Evolutionary conservation across 1,284 basidiomycete genomes (phyloP).

Genomic region (Puccinia horiana): DNA sequence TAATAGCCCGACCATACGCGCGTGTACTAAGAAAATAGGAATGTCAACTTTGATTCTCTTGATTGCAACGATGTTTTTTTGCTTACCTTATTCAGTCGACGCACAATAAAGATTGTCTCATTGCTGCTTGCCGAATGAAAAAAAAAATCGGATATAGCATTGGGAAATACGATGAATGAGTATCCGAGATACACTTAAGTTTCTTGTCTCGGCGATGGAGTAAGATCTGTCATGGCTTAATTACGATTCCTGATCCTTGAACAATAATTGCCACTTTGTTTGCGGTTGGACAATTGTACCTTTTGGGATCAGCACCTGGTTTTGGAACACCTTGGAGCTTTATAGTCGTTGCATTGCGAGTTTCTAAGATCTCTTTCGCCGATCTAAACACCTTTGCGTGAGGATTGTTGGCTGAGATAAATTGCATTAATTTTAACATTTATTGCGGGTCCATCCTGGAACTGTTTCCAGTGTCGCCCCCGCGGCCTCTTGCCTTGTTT

Average conservation of each 20-base stretch:
- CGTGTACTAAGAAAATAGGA: neutral
- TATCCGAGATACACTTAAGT: neutral
- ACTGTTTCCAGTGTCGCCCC: too few relatives aligned
- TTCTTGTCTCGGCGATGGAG: neutral
- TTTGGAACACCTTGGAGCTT: neutral
- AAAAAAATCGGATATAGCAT: slow-evolving; percentile 8
- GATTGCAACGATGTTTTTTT: neutral
- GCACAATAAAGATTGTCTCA: neutral
- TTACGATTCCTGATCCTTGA: neutral
- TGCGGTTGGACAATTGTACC: neutral
- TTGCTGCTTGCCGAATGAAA: neutral
- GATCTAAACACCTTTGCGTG: neutral
- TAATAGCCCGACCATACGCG: neutral
- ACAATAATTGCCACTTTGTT: neutral
- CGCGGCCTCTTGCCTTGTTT: too few relatives aligned
- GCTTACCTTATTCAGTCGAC: too few relatives aligned
- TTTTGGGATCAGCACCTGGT: neutral
- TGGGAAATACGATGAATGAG: slow-evolving; percentile 1
- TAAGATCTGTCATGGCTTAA: neutral
- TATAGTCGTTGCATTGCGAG: neutral
- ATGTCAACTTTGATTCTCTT: too few relatives aligned
- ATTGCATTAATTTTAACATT: too few relatives aligned
- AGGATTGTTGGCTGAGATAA: too few relatives aligned
- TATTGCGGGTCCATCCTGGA: too few relatives aligned
- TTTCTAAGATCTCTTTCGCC: neutral